phyloP scores from a whole-genome alignment of 140 eudicot genomes.

The Oenanthe javanica region DNA sequence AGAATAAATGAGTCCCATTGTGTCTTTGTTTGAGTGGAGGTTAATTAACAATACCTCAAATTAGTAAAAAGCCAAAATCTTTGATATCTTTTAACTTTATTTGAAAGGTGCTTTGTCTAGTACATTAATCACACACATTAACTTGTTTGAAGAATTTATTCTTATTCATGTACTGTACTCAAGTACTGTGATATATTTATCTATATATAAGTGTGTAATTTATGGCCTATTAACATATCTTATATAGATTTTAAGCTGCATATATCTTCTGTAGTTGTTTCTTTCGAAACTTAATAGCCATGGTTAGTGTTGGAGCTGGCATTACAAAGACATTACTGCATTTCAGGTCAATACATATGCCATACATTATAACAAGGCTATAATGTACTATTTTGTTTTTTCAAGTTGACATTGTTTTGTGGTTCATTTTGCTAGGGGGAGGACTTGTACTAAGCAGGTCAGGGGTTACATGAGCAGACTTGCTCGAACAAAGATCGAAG shows the following conservation, averaged over 20 bases:
- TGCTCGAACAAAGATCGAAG: no score
- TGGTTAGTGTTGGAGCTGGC: not conserved
- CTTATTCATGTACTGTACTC: not conserved
- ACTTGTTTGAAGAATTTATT: not conserved
- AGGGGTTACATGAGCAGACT: not conserved
- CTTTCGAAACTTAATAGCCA: not conserved
- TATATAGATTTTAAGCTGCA: not conserved
- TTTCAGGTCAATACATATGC: not conserved
- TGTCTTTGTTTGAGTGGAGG: not conserved
- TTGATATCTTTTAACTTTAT: not conserved
- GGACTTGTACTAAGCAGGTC: not conserved
- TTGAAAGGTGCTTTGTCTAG: not conserved
- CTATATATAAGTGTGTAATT: not conserved
- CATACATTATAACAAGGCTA: no score
- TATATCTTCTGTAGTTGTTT: not conserved
- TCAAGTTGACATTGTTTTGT: not conserved
- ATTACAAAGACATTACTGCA: not conserved
- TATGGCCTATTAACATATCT: not conserved
- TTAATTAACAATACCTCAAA: not conserved
- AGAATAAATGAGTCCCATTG: not conserved
- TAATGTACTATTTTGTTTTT: no score
- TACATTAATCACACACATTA: not conserved
- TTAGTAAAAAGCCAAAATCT: not conserved
- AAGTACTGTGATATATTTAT: not conserved
- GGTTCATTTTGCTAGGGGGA: not conserved